phyloP scores from a whole-genome alignment of 768 basidiomycete genomes.

The Daedaleopsis sinensis region DNA sequence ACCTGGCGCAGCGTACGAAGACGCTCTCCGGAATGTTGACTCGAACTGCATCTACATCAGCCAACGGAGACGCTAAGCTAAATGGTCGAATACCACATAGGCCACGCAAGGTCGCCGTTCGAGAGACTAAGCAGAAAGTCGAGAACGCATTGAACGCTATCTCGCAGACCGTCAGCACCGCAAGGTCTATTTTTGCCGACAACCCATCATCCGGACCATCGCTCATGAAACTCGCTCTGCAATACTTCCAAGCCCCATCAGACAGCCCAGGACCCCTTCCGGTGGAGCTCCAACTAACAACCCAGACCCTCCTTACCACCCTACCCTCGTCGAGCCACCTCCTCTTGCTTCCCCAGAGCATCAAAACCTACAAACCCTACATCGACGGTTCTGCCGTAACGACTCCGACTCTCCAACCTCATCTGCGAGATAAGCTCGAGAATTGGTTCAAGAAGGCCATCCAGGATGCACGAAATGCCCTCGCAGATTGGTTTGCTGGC shows the following conservation, averaged over 20 bases:
- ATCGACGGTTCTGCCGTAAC: constrained; percentile 69
- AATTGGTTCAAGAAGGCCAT: constrained; percentile 68
- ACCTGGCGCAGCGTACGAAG: constrained; percentile 72
- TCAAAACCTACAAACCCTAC: constrained; percentile 84
- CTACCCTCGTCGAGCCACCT: constrained; percentile 87
- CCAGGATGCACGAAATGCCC: constrained; percentile 45
- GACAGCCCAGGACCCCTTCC: constrained; percentile 39
- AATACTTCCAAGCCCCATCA: constrained; percentile 61
- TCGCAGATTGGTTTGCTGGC: constrained; percentile 59
- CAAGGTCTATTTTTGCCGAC: constrained; percentile 60
- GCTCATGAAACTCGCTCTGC: constrained; percentile 59
- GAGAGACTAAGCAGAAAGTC: constrained; percentile 57
- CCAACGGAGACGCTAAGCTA: constrained; percentile 37
- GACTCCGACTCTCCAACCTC: constrained; percentile 47
- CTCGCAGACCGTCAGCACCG: constrained; percentile 56
- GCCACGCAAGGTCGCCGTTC: constrained; percentile 40
- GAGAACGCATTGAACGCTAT: constrained; percentile 57
- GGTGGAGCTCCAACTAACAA: constrained; percentile 61
- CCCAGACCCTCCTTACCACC: constrained; percentile 63
- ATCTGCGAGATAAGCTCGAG: constrained; percentile 50
- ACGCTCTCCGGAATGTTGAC: constrained; percentile 49
- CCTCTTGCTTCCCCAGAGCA: constrained; percentile 67
- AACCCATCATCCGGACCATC: constrained; percentile 35
- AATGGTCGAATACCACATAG: constrained; percentile 16
- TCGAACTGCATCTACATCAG: constrained; percentile 20